Conservation (phyloP, 306 rosid genomes). For the Rosa lucieae region DNA sequence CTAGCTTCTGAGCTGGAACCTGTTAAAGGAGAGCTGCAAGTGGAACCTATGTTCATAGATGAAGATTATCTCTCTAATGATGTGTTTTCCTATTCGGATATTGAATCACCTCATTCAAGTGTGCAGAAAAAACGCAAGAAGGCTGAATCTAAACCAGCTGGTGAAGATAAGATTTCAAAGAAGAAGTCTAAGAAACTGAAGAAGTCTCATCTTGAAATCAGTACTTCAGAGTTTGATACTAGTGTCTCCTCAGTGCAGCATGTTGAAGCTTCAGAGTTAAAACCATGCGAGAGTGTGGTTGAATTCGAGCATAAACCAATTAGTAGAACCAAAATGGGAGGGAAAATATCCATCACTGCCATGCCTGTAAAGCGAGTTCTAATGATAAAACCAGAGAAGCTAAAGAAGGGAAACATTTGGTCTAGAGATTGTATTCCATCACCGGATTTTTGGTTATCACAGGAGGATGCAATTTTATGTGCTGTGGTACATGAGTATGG, state of each 20-base stretch:
- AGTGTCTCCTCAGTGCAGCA: conserved; percentile 50
- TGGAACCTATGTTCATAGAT: conserved; percentile 64
- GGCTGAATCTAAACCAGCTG: conserved; percentile 40
- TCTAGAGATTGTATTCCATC: conserved; percentile 84
- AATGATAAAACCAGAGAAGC: conserved; percentile 80
- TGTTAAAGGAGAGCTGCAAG: conserved; percentile 53
- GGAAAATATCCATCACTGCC: conserved; percentile 80
- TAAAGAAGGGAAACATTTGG: conserved; percentile 82
- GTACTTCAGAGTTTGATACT: conserved; percentile 61
- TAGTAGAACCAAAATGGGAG: conserved; percentile 81
- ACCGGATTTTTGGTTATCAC: conserved; percentile 88
- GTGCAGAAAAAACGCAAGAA: conserved; percentile 75
- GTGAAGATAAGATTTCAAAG: conserved; percentile 48
- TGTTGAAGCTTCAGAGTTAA: conserved; percentile 57
- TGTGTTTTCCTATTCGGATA: conserved; percentile 38
- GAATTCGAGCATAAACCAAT: conserved; percentile 66
- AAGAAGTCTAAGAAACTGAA: conserved; percentile 83
- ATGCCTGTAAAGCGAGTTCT: conserved; percentile 85
- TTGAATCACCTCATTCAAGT: conserved; percentile 50
- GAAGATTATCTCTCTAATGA: conserved; percentile 49
- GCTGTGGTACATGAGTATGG: conserved; percentile 96
- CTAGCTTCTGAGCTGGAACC: conserved; percentile 64
- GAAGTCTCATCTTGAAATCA: conserved; percentile 52
- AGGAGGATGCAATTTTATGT: conserved; percentile 91
- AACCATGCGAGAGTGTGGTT: conserved; percentile 44